Evolutionary conservation across 805 yeast genomes (phyloP).

Genomic region (Komagataella pseudopastoris): DNA sequence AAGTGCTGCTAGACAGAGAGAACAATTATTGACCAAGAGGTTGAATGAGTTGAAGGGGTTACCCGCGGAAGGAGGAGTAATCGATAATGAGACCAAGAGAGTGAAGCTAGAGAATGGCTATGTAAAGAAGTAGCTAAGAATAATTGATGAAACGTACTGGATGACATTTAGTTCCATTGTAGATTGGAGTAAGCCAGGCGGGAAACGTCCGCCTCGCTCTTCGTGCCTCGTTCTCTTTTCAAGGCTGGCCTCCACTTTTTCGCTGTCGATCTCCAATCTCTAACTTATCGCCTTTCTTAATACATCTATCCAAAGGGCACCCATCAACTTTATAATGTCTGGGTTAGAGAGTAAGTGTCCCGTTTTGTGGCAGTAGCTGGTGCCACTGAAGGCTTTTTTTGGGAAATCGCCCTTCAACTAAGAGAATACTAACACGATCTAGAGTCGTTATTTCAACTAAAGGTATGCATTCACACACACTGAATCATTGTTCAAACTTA

Average conservation of each 20-base stretch:
- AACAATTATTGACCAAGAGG: constrained; percentile 30
- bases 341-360: constrained; percentile 26
- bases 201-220: background rate
- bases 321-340: constrained; percentile 15
- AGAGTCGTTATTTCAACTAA: constrained; percentile 54
- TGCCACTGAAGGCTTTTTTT: too few relatives aligned
- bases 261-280: background rate
- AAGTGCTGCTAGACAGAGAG: constrained; percentile 38
- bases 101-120: background rate
- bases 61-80: background rate
- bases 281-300: background rate
- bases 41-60: constrained; percentile 25
- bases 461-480: constrained; percentile 18
- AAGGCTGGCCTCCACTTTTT: background rate
- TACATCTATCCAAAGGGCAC: background rate
- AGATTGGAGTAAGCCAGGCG: background rate
- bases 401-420: constrained; percentile 4
- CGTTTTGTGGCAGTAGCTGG: background rate
- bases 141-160: background rate
- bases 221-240: background rate
- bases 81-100: background rate
- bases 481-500: background rate
- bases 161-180: background rate
- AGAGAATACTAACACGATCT: constrained; percentile 2
- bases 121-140: background rate